Conservation (phyloP, 176 grass and related monocot species). For the Triticum aestivum region DNA sequence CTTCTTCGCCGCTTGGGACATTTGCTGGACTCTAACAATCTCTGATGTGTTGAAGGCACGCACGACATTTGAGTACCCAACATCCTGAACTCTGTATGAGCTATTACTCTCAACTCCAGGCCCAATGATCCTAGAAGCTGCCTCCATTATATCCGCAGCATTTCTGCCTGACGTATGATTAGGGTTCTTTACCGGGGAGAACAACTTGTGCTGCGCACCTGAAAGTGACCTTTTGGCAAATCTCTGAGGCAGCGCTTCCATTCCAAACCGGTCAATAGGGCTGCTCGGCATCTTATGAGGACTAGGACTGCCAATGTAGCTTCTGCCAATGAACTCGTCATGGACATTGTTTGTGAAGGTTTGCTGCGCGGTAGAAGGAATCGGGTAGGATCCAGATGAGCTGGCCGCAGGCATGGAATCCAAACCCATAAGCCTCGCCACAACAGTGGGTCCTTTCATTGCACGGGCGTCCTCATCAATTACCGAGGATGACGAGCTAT, state of each 20-base stretch:
- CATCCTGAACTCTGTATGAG: conserved; percentile 30
- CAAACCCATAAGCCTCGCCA: conserved; percentile 96
- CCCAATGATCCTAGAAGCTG: conserved; percentile 67
- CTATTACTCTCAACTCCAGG: conserved; percentile 42
- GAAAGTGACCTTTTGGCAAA: conserved; percentile 56
- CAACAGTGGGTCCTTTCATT: conserved; percentile 59
- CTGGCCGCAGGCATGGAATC: conserved; percentile 63
- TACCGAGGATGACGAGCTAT: conserved; percentile 69
- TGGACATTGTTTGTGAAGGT: conserved; percentile 25
- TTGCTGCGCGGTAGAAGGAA: conserved; percentile 20
- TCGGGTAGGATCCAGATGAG: conserved; percentile 40
- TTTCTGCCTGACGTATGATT: conserved; percentile 55
- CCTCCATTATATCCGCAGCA: conserved; percentile 87
- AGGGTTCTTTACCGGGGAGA: conserved; percentile 59
- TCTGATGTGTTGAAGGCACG: conserved; percentile 50
- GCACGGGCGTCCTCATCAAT: conserved; percentile 57
- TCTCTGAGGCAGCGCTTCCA: conserved; percentile 62
- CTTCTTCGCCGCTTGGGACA: conserved; percentile 36
- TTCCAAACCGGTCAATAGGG: conserved; percentile 81
- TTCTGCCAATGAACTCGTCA: conserved; percentile 32
- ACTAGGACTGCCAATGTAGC: conserved; percentile 34
- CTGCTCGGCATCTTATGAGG: conserved; percentile 75
- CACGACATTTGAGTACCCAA: conserved; percentile 29
- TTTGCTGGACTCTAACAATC: conserved; percentile 31
- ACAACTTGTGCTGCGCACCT: conserved; percentile 47